Conservation (phyloP, 208 protist genomes). For the Novymonas esmeraldas region DNA sequence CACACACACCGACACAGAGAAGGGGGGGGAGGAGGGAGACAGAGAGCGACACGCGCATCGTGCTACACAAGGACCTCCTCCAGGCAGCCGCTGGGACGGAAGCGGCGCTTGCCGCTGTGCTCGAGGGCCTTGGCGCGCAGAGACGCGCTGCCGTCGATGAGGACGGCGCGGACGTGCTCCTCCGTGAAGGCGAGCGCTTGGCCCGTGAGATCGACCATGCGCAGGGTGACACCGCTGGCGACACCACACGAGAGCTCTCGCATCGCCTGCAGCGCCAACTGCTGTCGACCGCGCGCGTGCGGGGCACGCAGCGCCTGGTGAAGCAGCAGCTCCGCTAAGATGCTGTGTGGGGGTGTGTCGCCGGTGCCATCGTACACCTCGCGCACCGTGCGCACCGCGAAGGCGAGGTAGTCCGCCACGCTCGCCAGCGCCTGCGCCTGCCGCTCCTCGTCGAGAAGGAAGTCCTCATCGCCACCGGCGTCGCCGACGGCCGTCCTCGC, state of each 20-base stretch:
- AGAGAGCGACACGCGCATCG: background rate
- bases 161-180: constrained; percentile 55
- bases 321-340: constrained; percentile 53
- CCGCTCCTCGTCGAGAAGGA: constrained; percentile 61
- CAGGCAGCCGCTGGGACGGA: constrained; percentile 7
- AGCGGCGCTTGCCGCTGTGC: background rate
- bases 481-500: constrained; percentile 10
- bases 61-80: constrained; percentile 11
- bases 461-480: constrained; percentile 1
- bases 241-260: constrained; percentile 43
- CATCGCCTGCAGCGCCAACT: constrained; percentile 55
- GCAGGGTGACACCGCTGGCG: constrained; percentile 30
- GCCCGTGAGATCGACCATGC: constrained; percentile 29
- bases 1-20: too few species aligned
- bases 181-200: constrained; percentile 49
- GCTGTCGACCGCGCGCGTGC: constrained; percentile 19
- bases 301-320: constrained; percentile 25
- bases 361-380: constrained; percentile 21
- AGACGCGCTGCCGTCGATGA: constrained; percentile 46
- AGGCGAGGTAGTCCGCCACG: constrained; percentile 10
- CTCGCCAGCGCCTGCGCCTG: constrained; percentile 26
- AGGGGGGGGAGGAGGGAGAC: too few species aligned
- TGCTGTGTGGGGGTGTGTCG: constrained; percentile 28
- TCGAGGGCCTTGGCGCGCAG: constrained; percentile 48
- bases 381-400: constrained; percentile 21